Percentiles rank a stretch among this genome's conserved stretches.
phyloP scores from a whole-genome alignment of 495 filamentous ascomycete species.

The Viridothelium virens region DNA sequence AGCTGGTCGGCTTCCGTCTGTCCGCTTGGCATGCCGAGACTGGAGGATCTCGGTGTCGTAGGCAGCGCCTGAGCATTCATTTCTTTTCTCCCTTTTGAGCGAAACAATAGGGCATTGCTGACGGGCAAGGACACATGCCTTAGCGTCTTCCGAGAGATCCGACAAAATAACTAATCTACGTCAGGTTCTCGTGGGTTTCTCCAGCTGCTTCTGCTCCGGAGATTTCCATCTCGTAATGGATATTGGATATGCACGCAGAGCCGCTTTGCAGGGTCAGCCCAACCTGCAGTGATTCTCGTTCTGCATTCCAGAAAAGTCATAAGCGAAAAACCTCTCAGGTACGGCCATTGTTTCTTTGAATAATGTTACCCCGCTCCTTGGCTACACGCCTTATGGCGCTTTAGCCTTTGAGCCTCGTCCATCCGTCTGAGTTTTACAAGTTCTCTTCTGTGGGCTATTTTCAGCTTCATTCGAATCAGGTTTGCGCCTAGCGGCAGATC shows the following conservation, averaged over 20 bases:
- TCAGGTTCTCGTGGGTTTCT: background rate
- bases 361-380: background rate
- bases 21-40: too few relatives aligned
- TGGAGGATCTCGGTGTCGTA: too few relatives aligned
- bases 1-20: background rate
- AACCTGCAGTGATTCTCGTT: background rate
- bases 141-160: too few relatives aligned
- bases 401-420: background rate
- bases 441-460: background rate
- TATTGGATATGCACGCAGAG: constrained; percentile 11
- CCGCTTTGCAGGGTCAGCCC: constrained; percentile 5
- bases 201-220: too few relatives aligned
- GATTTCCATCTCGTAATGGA: constrained; percentile 2
- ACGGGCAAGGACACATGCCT: too few relatives aligned
- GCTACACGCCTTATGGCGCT: too few relatives aligned
- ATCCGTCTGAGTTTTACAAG: background rate
- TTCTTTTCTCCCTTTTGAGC: too few relatives aligned
- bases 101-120: too few relatives aligned
- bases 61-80: too few relatives aligned
- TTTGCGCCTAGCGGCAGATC: background rate
- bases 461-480: background rate
- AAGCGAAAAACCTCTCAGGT: background rate
- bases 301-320: constrained; percentile 8
- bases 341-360: background rate
- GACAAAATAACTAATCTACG: too few relatives aligned